These are phyloP conservation scores for Trametopsis cervina DNA, from an alignment of 768 basidiomycete genomes.

Conservation along the genomic window DNA sequence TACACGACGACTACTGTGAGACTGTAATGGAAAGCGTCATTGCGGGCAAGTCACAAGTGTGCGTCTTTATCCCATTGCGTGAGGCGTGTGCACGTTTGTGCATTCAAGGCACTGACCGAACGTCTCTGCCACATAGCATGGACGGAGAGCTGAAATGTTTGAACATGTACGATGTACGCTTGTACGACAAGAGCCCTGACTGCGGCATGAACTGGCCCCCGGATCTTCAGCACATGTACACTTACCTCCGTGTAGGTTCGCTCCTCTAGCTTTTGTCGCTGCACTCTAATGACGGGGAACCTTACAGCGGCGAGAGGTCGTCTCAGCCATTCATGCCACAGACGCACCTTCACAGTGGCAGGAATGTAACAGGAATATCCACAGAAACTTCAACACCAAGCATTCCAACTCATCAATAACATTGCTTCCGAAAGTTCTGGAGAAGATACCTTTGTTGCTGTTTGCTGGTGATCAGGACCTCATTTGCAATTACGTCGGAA, in stretches of 20 bases:
- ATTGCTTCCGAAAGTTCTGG: slow-evolving; percentile 72
- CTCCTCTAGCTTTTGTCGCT: neutral
- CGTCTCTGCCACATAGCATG: slow-evolving; percentile 34
- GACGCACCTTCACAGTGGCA: slow-evolving; percentile 76
- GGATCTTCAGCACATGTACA: slow-evolving; percentile 67
- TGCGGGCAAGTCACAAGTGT: slow-evolving; percentile 35
- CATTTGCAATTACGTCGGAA: slow-evolving; percentile 93
- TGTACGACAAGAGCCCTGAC: slow-evolving; percentile 76
- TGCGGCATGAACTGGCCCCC: slow-evolving; percentile 99
- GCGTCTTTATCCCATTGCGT: slow-evolving; percentile 12
- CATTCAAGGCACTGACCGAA: neutral
- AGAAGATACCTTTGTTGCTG: slow-evolving; percentile 77
- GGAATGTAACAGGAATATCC: slow-evolving; percentile 74
- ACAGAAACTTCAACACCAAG: slow-evolving; percentile 47
- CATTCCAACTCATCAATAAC: slow-evolving; percentile 63
- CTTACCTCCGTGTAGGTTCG: slow-evolving; percentile 70
- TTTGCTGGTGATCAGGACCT: slow-evolving; percentile 95
- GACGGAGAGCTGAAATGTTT: slow-evolving; percentile 72
- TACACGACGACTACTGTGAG: slow-evolving; percentile 53
- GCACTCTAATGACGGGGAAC: slow-evolving; percentile 5
- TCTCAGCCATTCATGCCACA: slow-evolving; percentile 74
- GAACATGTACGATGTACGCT: slow-evolving; percentile 92
- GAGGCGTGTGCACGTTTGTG: neutral
- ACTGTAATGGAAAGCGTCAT: slow-evolving; percentile 42
- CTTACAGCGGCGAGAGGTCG: slow-evolving; percentile 70